Evolutionary conservation across 768 basidiomycete species (phyloP).

Genomic region (Tricholoma terreum): DNA sequence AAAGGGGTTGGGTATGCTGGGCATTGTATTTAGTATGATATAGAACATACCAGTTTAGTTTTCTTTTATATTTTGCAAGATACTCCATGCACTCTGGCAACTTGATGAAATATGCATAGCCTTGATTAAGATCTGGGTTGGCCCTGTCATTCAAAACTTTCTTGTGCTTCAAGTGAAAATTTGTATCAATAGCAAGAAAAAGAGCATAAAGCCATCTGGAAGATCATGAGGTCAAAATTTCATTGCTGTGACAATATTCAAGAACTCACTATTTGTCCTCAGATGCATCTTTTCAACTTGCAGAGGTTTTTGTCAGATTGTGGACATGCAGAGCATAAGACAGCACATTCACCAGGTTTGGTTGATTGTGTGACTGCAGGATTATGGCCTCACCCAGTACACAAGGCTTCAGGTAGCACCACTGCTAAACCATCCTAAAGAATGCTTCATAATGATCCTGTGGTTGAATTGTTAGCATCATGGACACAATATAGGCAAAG

Average conservation of each 20-base stretch:
- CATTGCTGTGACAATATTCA: not conserved
- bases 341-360: not conserved
- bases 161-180: too few relatives aligned
- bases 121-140: not conserved
- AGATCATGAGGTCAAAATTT: not conserved
- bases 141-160: not conserved
- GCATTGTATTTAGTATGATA: too few relatives aligned
- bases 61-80: too few relatives aligned
- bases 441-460: not conserved
- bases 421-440: not conserved
- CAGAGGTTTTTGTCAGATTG: not conserved
- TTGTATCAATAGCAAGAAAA: too few relatives aligned
- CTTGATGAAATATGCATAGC: too few relatives aligned
- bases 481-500: not conserved
- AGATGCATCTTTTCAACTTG: too few relatives aligned
- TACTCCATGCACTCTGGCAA: too few relatives aligned
- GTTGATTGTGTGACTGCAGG: not conserved
- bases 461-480: not conserved
- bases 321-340: not conserved
- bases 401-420: not conserved
- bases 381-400: not conserved
- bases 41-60: too few relatives aligned
- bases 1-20: too few relatives aligned
- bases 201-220: not conserved
- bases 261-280: too few relatives aligned